Percentiles rank a stretch among this genome's conserved stretches.
phyloP scores from a whole-genome alignment of 805 yeast species.

The Saturnispora ahearnii region DNA sequence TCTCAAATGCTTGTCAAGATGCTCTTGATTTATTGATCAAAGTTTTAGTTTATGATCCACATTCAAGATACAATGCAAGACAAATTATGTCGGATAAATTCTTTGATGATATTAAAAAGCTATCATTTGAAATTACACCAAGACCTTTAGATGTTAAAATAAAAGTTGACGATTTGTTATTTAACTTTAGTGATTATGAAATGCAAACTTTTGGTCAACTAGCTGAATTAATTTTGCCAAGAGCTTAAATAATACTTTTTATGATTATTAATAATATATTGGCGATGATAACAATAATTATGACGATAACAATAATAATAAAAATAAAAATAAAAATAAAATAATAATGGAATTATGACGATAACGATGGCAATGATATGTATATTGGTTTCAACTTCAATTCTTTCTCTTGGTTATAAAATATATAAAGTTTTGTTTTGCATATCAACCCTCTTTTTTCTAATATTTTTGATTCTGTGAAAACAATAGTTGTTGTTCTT shows the following conservation, averaged over 20 bases:
- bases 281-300: constrained; percentile 3
- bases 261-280: constrained; percentile 3
- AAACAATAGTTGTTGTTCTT: neutral
- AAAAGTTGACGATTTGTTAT: constrained; percentile 35
- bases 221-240: constrained; percentile 20
- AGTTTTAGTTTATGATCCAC: constrained; percentile 87
- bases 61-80: constrained; percentile 67
- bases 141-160: constrained; percentile 29
- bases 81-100: constrained; percentile 81
- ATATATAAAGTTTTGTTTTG: neutral
- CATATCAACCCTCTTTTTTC: neutral
- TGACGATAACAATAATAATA: neutral
- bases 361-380: neutral
- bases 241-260: constrained; percentile 7
- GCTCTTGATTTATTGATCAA: constrained; percentile 79
- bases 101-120: constrained; percentile 73
- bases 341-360: neutral
- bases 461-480: neutral
- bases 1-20: constrained; percentile 70
- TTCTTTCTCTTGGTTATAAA: neutral
- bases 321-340: neutral
- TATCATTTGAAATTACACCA: constrained; percentile 31
- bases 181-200: constrained; percentile 68
- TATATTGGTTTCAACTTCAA: neutral
- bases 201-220: constrained; percentile 25